These are phyloP conservation scores for Boletellus dicymbophilus DNA, from an alignment of 1,284 basidiomycete genomes.

Conservation along the genomic window DNA sequence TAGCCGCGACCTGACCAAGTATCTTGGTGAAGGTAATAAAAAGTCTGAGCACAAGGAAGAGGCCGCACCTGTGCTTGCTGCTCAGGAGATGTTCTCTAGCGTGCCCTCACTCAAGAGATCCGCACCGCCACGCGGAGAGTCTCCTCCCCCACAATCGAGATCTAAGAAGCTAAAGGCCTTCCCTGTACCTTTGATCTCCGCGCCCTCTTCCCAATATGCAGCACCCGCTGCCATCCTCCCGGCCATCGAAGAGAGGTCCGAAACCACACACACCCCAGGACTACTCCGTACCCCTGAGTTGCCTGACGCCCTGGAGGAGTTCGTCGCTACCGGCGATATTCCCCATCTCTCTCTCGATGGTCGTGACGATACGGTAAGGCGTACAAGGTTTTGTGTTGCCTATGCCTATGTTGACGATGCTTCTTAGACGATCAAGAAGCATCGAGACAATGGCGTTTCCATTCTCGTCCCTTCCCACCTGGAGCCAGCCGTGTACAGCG, in stretches of 20 bases:
- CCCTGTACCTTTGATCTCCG: background rate
- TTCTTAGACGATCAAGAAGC: slow-evolving; percentile 9
- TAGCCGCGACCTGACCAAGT: slow-evolving; percentile 35
- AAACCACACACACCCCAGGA: background rate
- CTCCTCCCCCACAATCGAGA: slow-evolving; percentile 2
- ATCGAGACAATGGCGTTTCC: background rate
- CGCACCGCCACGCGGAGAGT: slow-evolving; percentile 1
- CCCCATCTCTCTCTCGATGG: slow-evolving; percentile 39
- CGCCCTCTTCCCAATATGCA: slow-evolving; percentile 3
- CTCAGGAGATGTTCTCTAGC: background rate
- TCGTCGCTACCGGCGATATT: slow-evolving; percentile 41
- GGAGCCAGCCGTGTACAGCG: slow-evolving; percentile 19
- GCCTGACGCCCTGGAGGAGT: slow-evolving; percentile 21
- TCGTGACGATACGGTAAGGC: slow-evolving; percentile 15
- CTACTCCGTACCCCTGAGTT: slow-evolving; percentile 21
- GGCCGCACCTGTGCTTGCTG: background rate
- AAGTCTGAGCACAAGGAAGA: background rate
- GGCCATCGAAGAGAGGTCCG: background rate
- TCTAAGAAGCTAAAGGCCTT: slow-evolving; percentile 5
- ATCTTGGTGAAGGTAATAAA: slow-evolving; percentile 7
- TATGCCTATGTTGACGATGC: slow-evolving; percentile 12
- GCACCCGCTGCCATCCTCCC: background rate
- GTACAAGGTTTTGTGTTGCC: background rate
- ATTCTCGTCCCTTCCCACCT: slow-evolving; percentile 24
- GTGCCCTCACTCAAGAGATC: slow-evolving; percentile 14